Evolutionary conservation across 768 basidiomycete genomes (phyloP).

Genomic region (Tylopilus vinaceipallidus): DNA sequence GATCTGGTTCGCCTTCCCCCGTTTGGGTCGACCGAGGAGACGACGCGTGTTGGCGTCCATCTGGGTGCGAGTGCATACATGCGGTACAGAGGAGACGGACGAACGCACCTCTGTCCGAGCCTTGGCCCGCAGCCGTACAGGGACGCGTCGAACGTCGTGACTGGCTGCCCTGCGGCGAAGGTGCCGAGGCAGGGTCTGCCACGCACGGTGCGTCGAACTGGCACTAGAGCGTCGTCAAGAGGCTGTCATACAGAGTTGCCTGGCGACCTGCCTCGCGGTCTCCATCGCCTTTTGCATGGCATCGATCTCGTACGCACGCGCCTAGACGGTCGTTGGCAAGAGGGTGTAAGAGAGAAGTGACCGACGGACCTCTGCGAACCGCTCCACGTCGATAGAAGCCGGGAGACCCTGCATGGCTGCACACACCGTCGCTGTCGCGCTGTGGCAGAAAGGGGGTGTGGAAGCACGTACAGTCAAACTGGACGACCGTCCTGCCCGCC

Average conservation of each 20-base stretch:
- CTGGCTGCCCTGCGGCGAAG: constrained; percentile 91
- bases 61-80: constrained; percentile 39
- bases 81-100: not conserved
- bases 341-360: not conserved
- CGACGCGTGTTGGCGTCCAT: constrained; percentile 52
- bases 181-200: constrained; percentile 92
- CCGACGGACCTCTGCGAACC: constrained; percentile 70
- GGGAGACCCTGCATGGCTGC: constrained; percentile 64
- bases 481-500: constrained; percentile 34
- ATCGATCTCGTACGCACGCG: constrained; percentile 83
- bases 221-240: constrained; percentile 40
- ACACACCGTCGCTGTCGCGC: not conserved
- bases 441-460: not conserved
- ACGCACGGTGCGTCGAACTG: constrained; percentile 75
- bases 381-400: constrained; percentile 79
- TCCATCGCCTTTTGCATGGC: constrained; percentile 90
- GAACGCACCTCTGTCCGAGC: constrained; percentile 74
- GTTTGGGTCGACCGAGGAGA: constrained; percentile 49
- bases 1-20: constrained; percentile 58
- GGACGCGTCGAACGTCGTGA: constrained; percentile 91
- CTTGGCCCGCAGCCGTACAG: constrained; percentile 75
- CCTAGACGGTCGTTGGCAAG: constrained; percentile 41
- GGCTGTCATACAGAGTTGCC: accelerated
- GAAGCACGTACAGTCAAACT: constrained; percentile 40
- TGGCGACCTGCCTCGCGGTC: constrained; percentile 54